Conservation (phyloP, 352 stramenopile species). For the Elongisporangium prolatum region DNA sequence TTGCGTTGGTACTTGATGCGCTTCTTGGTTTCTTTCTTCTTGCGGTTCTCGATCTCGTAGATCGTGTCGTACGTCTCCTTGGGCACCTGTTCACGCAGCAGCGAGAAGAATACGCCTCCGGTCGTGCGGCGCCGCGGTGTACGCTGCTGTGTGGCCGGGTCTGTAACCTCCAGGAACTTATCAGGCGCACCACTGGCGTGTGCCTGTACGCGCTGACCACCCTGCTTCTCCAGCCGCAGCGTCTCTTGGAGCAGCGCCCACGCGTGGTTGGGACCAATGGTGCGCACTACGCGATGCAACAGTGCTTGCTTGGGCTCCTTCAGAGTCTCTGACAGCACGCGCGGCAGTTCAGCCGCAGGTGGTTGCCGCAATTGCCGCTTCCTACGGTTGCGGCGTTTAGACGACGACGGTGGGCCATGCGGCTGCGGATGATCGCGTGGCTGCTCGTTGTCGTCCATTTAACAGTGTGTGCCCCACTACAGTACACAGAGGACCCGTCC, state of each 20-base stretch:
- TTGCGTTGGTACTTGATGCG: constrained; percentile 32
- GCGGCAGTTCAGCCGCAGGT: constrained; percentile 49
- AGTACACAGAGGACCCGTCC: neutral
- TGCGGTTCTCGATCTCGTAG: constrained; percentile 64
- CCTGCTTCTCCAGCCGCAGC: constrained; percentile 56
- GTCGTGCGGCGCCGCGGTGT: constrained; percentile 60
- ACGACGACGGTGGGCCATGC: neutral
- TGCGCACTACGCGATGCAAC: constrained; percentile 67
- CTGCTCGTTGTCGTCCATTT: neutral
- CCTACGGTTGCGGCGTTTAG: constrained; percentile 16
- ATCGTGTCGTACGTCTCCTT: constrained; percentile 71
- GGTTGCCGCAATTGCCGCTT: constrained; percentile 33
- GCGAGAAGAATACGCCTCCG: constrained; percentile 61
- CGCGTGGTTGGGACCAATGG: constrained; percentile 50
- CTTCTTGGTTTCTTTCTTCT: constrained; percentile 77
- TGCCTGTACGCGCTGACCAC: constrained; percentile 48
- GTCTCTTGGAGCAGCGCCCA: constrained; percentile 67
- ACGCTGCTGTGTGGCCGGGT: constrained; percentile 28
- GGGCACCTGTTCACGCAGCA: constrained; percentile 57
- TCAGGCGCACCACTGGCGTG: constrained; percentile 36
- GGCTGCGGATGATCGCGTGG: neutral
- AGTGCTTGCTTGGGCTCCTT: constrained; percentile 65
- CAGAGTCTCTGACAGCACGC: constrained; percentile 43
- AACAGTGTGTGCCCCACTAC: neutral
- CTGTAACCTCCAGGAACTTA: constrained; percentile 36